Percentiles rank a stretch among this genome's conserved stretches.
Evolutionary conservation across 2,329 filamentous ascomycete genomes (phyloP).

Genomic region (Lachnellula hyalina): DNA sequence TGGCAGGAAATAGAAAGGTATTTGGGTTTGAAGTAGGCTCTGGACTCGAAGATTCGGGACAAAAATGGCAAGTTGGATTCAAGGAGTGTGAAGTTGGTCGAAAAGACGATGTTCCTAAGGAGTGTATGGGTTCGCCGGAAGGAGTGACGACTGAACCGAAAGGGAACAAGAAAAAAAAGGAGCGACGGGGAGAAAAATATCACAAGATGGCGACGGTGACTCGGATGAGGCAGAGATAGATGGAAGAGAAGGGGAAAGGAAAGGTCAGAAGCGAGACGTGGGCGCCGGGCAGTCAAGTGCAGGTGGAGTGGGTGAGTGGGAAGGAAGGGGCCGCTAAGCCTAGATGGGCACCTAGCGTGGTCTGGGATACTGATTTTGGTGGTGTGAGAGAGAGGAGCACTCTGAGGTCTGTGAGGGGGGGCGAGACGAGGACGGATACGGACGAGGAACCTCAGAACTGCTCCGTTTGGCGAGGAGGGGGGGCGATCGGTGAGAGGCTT

Average conservation of each 20-base stretch:
- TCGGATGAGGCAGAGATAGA: slow-evolving; percentile 2
- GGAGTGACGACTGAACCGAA: slow-evolving; percentile 44
- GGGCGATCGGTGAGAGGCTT: background rate
- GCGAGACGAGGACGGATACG: background rate
- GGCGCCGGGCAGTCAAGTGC: background rate
- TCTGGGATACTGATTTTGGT: background rate
- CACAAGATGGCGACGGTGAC: slow-evolving; percentile 18
- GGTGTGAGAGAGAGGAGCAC: background rate
- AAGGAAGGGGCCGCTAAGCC: background rate
- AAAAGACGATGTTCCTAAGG: slow-evolving; percentile 29
- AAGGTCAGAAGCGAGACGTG: background rate
- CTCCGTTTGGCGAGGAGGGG: background rate
- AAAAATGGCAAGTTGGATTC: slow-evolving; percentile 7
- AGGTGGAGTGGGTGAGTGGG: background rate
- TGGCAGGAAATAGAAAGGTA: slow-evolving; percentile 31
- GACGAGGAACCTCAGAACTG: background rate
- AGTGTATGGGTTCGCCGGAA: slow-evolving; percentile 41
- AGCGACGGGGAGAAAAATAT: slow-evolving; percentile 28
- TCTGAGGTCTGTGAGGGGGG: background rate
- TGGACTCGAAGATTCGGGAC: slow-evolving; percentile 12
- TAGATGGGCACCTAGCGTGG: no score
- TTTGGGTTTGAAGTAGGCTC: slow-evolving; percentile 2
- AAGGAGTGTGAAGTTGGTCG: slow-evolving; percentile 17
- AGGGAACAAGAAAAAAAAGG: slow-evolving; percentile 29
- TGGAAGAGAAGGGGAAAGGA: slow-evolving; percentile 2